These are phyloP conservation scores for Meira nashicola DNA, from an alignment of 1,284 basidiomycete genomes.

Conservation along the genomic window DNA sequence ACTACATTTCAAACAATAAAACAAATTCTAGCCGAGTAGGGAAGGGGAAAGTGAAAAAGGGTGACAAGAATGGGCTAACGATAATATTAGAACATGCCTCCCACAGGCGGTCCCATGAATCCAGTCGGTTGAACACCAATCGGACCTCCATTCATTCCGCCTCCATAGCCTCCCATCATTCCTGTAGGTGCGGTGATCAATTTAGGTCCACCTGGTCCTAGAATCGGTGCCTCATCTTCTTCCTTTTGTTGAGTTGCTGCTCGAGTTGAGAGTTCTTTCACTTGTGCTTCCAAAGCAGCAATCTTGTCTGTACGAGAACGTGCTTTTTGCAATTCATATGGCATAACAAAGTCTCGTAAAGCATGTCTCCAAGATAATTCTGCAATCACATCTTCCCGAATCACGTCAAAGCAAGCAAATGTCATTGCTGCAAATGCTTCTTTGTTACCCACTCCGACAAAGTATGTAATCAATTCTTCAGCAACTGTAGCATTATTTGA, in stretches of 20 bases:
- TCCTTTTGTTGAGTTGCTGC: constrained; percentile 82
- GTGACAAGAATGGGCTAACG: no score
- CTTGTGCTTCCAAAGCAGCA: constrained; percentile 69
- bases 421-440: constrained; percentile 91
- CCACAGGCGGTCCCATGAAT: constrained; percentile 8
- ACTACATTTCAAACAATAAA: no score
- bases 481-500: constrained; percentile 76
- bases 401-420: constrained; percentile 84
- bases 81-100: constrained; percentile 7
- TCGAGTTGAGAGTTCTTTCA: constrained; percentile 66
- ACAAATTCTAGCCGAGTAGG: no score
- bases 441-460: constrained; percentile 92
- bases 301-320: constrained; percentile 35
- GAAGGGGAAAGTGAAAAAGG: no score
- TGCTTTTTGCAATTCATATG: constrained; percentile 82
- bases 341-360: constrained; percentile 92
- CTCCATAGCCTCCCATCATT: constrained; percentile 1
- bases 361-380: constrained; percentile 93
- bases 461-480: constrained; percentile 80
- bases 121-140: constrained; percentile 10
- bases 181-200: constrained; percentile 4
- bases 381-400: constrained; percentile 84
- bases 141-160: constrained; percentile 8
- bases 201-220: constrained; percentile 25
- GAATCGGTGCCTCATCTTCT: constrained; percentile 56